Percentiles rank a stretch among this genome's conserved stretches.
phyloP scores from a whole-genome alignment of 495 filamentous ascomycete species.

The Tuber indicum region DNA sequence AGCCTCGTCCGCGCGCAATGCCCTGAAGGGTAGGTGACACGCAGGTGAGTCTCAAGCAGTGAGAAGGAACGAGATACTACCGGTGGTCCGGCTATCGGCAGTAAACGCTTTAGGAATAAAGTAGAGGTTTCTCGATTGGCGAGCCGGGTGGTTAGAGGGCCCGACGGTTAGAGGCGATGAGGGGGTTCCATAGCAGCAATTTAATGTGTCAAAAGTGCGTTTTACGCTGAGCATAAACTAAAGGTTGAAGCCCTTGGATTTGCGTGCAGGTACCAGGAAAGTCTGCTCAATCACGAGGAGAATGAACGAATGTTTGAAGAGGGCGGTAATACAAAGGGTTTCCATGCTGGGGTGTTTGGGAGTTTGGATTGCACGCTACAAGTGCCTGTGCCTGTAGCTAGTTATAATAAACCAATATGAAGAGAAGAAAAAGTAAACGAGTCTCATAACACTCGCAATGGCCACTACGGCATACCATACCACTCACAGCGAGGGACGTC shows the following conservation, averaged over 20 bases:
- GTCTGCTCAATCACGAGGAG: background rate
- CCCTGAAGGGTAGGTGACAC: constrained; percentile 18
- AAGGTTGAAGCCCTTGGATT: background rate
- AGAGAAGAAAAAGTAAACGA: background rate
- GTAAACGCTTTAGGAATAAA: background rate
- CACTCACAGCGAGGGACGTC: background rate
- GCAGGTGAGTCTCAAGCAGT: background rate
- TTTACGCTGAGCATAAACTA: background rate
- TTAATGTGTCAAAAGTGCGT: background rate
- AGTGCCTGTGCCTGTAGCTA: background rate
- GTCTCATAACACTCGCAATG: background rate
- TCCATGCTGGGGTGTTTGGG: background rate
- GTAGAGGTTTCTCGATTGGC: background rate
- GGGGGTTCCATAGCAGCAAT: background rate
- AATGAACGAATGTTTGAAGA: background rate
- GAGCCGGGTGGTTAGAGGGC: background rate
- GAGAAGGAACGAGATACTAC: constrained; percentile 3
- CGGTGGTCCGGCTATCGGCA: constrained; percentile 7
- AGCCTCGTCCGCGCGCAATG: background rate
- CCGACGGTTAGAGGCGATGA: background rate
- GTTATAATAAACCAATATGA: background rate
- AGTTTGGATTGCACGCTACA: background rate
- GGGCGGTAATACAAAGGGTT: background rate
- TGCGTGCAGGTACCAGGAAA: background rate
- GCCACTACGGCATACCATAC: background rate